A percentile compares a stretch with the other conserved stretches of the same genome.
Evolutionary conservation across 257 asterid species (phyloP).

Genomic region (Vinca minor): DNA sequence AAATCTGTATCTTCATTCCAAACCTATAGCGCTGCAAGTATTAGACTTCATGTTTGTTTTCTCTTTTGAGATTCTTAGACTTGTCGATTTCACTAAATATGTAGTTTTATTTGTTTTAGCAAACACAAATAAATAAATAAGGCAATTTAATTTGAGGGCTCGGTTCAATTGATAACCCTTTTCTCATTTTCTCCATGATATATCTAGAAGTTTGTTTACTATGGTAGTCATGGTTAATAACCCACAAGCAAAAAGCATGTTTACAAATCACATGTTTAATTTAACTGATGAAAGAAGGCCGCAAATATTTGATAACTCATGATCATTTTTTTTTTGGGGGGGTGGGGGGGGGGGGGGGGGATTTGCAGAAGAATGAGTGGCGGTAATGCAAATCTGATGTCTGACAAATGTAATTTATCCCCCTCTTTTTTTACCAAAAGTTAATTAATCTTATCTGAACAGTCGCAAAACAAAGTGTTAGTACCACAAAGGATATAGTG

Average conservation of each 20-base stretch:
- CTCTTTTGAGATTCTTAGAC: neutral
- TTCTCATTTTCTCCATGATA: neutral
- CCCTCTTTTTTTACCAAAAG: neutral
- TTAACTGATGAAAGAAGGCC: too few species aligned
- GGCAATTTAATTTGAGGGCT: too few species aligned
- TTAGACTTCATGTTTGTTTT: neutral
- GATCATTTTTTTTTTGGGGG: too few species aligned
- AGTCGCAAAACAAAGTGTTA: neutral
- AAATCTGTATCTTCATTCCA: neutral
- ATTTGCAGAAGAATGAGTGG: neutral
- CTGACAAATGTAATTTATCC: too few species aligned
- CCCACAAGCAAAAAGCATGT: neutral
- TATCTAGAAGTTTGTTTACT: neutral
- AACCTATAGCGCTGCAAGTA: neutral
- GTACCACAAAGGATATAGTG: neutral
- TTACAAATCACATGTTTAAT: neutral
- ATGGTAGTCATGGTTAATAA: neutral
- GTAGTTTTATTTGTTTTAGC: neutral
- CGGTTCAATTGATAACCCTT: neutral
- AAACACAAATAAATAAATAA: too few species aligned
- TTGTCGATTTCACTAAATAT: neutral
- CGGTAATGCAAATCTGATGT: too few species aligned
- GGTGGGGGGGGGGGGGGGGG: neutral
- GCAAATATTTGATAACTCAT: too few species aligned
- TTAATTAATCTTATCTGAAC: neutral